These are phyloP conservation scores for Saccharomyces mikatae DNA, from an alignment of 805 yeast genomes.

Conservation along the genomic window DNA sequence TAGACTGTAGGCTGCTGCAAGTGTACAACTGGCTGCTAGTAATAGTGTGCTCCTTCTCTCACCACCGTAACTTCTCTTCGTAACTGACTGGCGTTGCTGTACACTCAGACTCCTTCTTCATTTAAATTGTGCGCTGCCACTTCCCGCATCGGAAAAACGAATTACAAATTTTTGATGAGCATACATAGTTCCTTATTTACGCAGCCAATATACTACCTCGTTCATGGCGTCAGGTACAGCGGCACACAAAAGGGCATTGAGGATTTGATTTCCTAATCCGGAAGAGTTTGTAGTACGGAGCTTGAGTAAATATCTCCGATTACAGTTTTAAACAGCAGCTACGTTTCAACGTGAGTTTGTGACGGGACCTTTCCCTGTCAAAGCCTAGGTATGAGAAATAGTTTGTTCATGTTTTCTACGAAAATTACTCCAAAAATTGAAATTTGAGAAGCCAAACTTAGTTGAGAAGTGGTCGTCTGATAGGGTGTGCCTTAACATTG, in stretches of 20 bases:
- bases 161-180: not conserved
- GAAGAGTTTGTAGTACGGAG: not conserved
- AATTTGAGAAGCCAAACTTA: not conserved
- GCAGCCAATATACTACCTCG: not conserved
- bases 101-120: not conserved
- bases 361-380: not conserved
- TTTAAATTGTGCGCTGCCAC: not conserved
- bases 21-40: not conserved
- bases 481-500: not conserved
- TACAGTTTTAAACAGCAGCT: not conserved
- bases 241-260: not conserved
- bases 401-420: not conserved
- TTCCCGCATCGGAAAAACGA: not conserved
- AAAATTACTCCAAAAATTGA: not conserved
- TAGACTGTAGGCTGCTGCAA: not conserved
- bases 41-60: not conserved
- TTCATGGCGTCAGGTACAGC: not conserved
- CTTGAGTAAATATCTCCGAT: not conserved
- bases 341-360: not conserved
- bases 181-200: not conserved
- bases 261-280: not conserved
- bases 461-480: not conserved
- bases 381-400: not conserved
- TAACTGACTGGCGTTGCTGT: not conserved
- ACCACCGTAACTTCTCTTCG: constrained; percentile 1